phyloP scores from a whole-genome alignment of 2,329 filamentous ascomycete species.

The Blumeria hordei region DNA sequence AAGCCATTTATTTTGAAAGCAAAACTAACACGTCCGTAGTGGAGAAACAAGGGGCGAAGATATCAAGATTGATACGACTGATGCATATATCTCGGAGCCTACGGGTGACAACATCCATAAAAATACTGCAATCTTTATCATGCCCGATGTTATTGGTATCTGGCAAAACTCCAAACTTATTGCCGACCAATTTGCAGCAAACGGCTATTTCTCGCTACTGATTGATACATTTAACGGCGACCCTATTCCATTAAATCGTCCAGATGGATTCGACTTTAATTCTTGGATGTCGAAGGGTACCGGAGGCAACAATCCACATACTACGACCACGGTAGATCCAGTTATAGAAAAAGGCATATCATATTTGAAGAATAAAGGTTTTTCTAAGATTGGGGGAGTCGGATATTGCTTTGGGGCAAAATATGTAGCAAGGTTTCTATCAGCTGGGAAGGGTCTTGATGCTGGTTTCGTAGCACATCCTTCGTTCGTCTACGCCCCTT shows the following conservation, averaged over 20 bases:
- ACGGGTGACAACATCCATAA: conserved; percentile 10
- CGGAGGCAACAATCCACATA: conserved; percentile 14
- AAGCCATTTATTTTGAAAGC: neutral
- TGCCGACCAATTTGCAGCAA: conserved; percentile 50
- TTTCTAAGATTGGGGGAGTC: conserved; percentile 35
- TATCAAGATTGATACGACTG: conserved; percentile 13
- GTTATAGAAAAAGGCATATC: conserved; percentile 28
- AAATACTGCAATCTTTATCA: conserved; percentile 13
- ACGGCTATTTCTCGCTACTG: conserved; percentile 28
- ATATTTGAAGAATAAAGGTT: conserved; percentile 29
- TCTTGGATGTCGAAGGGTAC: conserved; percentile 21
- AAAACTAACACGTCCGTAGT: conserved; percentile 4
- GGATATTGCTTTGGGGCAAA: conserved; percentile 57
- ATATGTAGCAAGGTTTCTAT: conserved; percentile 45
- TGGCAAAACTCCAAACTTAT: conserved; percentile 37
- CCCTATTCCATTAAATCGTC: conserved; percentile 26
- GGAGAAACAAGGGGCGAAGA: conserved; percentile 12
- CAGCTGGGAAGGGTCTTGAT: conserved; percentile 31
- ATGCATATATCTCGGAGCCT: conserved; percentile 14
- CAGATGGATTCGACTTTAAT: conserved; percentile 21
- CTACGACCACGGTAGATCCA: conserved; percentile 10
- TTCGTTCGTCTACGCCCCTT: conserved; percentile 17
- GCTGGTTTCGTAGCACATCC: conserved; percentile 57
- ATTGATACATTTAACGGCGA: conserved; percentile 51
- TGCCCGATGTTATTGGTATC: conserved; percentile 15